Percentiles rank a stretch among this genome's conserved stretches.
Conservation (phyloP, 495 filamentous ascomycete genomes). For the Penicillium bovifimosum region DNA sequence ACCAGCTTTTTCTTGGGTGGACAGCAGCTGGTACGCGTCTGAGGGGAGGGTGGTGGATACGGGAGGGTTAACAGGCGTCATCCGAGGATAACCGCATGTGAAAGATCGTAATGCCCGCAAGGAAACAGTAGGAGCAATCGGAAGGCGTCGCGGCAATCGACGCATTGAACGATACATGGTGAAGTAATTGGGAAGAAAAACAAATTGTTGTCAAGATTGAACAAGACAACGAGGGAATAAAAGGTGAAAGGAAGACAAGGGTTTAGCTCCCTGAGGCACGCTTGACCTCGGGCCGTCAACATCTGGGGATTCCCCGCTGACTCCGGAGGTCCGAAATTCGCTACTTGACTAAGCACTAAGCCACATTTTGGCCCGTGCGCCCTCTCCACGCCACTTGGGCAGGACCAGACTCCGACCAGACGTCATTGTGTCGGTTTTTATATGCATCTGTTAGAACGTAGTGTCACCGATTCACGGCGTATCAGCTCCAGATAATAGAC, state of each 20-base stretch:
- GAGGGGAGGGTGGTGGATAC: slow-evolving; percentile 55
- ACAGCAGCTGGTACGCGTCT: slow-evolving; percentile 75
- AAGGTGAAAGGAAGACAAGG: neutral
- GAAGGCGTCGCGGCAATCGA: slow-evolving; percentile 32
- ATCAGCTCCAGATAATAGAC: no score
- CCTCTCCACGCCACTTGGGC: no score
- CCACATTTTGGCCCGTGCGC: neutral
- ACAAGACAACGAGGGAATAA: neutral
- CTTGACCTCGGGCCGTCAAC: slow-evolving; percentile 15
- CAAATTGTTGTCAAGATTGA: neutral
- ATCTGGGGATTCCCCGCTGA: slow-evolving; percentile 15
- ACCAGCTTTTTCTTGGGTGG: slow-evolving; percentile 65
- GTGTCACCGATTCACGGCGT: no score
- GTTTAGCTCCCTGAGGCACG: neutral
- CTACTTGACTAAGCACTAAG: neutral
- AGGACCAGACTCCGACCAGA: no score
- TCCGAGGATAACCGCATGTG: slow-evolving; percentile 43
- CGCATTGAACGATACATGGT: slow-evolving; percentile 37
- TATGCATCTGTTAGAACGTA: no score
- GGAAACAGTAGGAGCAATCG: slow-evolving; percentile 17
- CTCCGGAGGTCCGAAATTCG: slow-evolving; percentile 1
- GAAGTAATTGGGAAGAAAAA: neutral
- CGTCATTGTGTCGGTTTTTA: no score
- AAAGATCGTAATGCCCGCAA: slow-evolving; percentile 33
- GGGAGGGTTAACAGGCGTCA: slow-evolving; percentile 46